Base-by-base conservation (phyloP, 257 asterid species). In the Gentiana macrophylla region DNA sequence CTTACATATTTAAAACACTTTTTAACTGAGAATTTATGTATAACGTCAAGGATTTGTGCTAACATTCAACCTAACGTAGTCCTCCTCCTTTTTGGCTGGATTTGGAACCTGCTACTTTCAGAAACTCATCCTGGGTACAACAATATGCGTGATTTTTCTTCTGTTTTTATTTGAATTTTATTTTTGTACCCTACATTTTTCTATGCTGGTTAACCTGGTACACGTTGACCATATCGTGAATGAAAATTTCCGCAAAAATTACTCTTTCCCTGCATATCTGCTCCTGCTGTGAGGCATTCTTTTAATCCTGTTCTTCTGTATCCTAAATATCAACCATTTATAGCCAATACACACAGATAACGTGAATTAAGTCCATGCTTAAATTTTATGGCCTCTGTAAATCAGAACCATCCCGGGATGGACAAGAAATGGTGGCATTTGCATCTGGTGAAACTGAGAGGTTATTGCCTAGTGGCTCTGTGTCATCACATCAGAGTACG, bases 371-470 rank as follows among this genome's bases (percentile, higher is more conserved):
- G 3, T 35, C 35, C 35, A 51, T 52, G 53, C 35, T 2, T 43
- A 41, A n/a, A 7, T 59, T 50, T 8, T 63, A 55, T 62, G 13
- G 51, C 55, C 24, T 35, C 49, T 44, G 46, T 60, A 70, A 70
- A 77, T 77, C 73, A 70, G 77, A 77, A 65, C 74, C 82, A 52
- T 61, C 70, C 47, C 67, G 61, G 65, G 81, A 73, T 55, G 90
- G 70, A 56, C 85, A 73, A 64, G 96, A 91, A 70, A 71, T 79
- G 94, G 68, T 75, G 63, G 43, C 90, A 69, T 75, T 87, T 73
- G 72, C 74, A 56, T 77, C 95, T 56, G 87, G 61, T 53, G 88
- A 80, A 74, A 65, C 73, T 35, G 43, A 77, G 59, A 68, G 72
- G 47, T 57, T 62, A 38, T 49, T 61, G 12, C 32, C 58, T 50